Percentiles rank a stretch among this genome's conserved stretches.
These are phyloP conservation scores for Phytopythium litorale DNA, from an alignment of 352 stramenopile species.

Conservation along the genomic window DNA sequence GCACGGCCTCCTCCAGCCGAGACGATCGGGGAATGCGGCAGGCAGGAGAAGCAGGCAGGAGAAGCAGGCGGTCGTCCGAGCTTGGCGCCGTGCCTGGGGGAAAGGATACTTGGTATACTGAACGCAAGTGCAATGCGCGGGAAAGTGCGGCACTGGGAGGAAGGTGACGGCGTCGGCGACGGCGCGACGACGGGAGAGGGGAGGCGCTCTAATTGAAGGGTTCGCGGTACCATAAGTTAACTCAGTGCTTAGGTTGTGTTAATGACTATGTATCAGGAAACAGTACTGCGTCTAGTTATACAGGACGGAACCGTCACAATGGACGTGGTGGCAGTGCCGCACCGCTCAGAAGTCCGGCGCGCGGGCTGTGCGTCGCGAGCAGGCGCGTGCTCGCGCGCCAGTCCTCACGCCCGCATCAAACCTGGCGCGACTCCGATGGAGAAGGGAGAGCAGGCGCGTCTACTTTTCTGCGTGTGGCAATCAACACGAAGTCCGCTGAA, in stretches of 20 bases:
- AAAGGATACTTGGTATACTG: constrained; percentile 7
- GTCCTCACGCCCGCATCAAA: too few relatives aligned
- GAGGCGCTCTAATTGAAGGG: not conserved
- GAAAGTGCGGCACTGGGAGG: not conserved
- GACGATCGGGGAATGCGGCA: not conserved
- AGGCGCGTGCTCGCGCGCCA: too few relatives aligned
- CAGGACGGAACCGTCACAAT: too few relatives aligned
- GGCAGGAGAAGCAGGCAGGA: not conserved
- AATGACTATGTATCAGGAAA: not conserved
- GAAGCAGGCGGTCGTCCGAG: not conserved
- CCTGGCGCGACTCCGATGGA: too few relatives aligned
- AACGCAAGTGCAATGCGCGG: not conserved
- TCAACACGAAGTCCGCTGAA: too few relatives aligned
- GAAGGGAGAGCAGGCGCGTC: too few relatives aligned
- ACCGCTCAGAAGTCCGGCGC: too few relatives aligned
- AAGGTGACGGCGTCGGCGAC: not conserved
- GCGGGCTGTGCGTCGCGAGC: too few relatives aligned
- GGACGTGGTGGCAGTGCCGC: not conserved
- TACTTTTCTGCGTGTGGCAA: too few relatives aligned
- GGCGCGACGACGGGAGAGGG: constrained; percentile 6
- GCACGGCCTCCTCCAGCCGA: not conserved
- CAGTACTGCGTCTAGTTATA: too few relatives aligned
- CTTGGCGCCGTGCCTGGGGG: not conserved
- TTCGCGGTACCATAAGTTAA: not conserved
- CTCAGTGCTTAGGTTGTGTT: not conserved